Conservation (phyloP, 306 rosid species). For the Sicyos baderoa region DNA sequence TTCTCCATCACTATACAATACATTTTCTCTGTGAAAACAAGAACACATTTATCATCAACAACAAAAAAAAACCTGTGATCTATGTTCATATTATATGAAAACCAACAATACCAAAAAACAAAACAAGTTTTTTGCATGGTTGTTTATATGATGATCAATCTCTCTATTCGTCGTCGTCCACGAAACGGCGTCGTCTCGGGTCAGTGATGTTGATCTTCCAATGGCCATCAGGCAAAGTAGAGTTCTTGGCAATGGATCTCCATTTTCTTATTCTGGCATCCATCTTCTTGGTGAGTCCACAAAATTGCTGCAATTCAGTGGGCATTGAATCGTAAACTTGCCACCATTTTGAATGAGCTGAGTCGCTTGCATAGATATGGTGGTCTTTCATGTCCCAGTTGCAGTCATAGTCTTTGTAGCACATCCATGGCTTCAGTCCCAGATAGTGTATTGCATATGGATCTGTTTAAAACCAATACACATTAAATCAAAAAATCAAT, state of each 20-base stretch:
- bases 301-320: constrained; percentile 29
- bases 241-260: constrained; percentile 39
- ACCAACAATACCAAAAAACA: too few relatives aligned
- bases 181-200: constrained; percentile 38
- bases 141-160: background rate
- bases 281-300: constrained; percentile 50
- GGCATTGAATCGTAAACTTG: constrained; percentile 59
- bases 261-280: constrained; percentile 27
- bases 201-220: constrained; percentile 54
- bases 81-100: too few relatives aligned
- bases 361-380: constrained; percentile 45
- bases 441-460: constrained; percentile 47
- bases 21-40: background rate
- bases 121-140: background rate
- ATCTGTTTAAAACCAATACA: background rate
- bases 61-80: too few relatives aligned
- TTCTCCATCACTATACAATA: background rate
- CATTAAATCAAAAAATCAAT: too few relatives aligned
- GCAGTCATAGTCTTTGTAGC: constrained; percentile 86
- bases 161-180: background rate
- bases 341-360: constrained; percentile 68
- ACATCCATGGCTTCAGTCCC: constrained; percentile 88
- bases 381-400: constrained; percentile 52
- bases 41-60: too few relatives aligned
- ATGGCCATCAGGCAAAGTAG: constrained; percentile 37